A percentile compares a stretch with the other conserved stretches of the same genome.
Conservation (phyloP, 345 rosid genomes). For the Excoecaria agallocha region DNA sequence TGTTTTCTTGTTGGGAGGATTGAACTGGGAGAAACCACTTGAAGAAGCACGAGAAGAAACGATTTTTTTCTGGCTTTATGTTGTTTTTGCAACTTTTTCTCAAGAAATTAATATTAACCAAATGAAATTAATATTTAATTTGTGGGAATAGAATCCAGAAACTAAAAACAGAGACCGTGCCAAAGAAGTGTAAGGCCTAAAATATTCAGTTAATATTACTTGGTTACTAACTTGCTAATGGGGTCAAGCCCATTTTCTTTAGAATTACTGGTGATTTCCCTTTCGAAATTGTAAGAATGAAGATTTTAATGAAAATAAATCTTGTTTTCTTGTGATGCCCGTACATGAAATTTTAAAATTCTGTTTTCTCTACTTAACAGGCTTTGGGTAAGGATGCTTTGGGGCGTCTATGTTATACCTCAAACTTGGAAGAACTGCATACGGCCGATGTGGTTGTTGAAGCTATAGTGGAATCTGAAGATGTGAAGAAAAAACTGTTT, state of each 20-base stretch:
- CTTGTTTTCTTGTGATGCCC: neutral
- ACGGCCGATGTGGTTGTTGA: slow-evolving; percentile 67
- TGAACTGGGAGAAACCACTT: neutral
- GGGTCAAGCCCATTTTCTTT: neutral
- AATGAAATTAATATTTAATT: no score
- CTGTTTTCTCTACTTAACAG: slow-evolving; percentile 31
- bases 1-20: neutral
- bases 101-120: no score
- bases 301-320: neutral
- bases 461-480: slow-evolving; percentile 90
- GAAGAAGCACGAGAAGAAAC: neutral
- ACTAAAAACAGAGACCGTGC: no score
- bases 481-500: slow-evolving; percentile 66
- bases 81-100: no score
- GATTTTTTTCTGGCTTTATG: no score
- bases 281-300: neutral
- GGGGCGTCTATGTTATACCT: slow-evolving; percentile 54
- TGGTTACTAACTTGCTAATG: neutral
- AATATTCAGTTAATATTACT: no score
- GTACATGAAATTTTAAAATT: neutral
- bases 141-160: no score
- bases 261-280: neutral
- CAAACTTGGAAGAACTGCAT: slow-evolving; percentile 53
- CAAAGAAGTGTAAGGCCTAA: no score
- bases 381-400: slow-evolving; percentile 54